These are phyloP conservation scores for Tirmania nivea DNA, from an alignment of 495 filamentous ascomycete genomes.

Conservation along the genomic window DNA sequence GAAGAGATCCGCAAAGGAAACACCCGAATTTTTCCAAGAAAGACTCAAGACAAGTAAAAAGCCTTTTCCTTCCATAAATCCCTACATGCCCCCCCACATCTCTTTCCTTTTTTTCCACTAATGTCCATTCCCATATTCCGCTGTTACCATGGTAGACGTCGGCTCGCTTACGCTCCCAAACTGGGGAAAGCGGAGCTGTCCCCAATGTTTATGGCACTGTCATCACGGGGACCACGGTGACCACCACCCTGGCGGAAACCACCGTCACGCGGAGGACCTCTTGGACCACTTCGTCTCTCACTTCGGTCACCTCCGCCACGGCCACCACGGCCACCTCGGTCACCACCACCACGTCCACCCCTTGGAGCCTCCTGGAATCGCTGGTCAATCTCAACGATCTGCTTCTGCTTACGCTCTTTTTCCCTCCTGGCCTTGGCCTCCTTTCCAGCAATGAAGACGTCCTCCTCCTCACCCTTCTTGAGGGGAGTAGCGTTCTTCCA, in stretches of 20 bases:
- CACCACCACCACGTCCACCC: constrained; percentile 22
- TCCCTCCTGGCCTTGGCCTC: constrained; percentile 58
- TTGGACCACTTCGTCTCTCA: constrained; percentile 28
- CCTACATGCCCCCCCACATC: no score
- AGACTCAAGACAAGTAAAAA: no score
- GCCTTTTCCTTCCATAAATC: no score
- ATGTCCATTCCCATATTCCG: no score
- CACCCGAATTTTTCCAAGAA: no score
- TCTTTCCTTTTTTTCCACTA: no score
- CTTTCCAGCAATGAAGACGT: constrained; percentile 51
- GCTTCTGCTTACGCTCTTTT: constrained; percentile 81
- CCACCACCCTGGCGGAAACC: constrained; percentile 19
- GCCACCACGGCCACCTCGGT: constrained; percentile 23
- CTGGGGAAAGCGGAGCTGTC: no score
- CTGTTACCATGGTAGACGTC: no score
- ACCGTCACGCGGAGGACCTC: constrained; percentile 27
- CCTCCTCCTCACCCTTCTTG: constrained; percentile 44
- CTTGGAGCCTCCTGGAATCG: constrained; percentile 47
- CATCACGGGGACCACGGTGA: constrained; percentile 1
- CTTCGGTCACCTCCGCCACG: constrained; percentile 31
- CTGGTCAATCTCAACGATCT: constrained; percentile 65
- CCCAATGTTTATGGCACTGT: no score
- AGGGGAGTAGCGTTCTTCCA: constrained; percentile 70
- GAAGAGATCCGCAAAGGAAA: no score
- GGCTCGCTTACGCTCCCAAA: no score